Evolutionary conservation across 2,329 filamentous ascomycete species (phyloP).

Genomic region (Tolypocladium album): DNA sequence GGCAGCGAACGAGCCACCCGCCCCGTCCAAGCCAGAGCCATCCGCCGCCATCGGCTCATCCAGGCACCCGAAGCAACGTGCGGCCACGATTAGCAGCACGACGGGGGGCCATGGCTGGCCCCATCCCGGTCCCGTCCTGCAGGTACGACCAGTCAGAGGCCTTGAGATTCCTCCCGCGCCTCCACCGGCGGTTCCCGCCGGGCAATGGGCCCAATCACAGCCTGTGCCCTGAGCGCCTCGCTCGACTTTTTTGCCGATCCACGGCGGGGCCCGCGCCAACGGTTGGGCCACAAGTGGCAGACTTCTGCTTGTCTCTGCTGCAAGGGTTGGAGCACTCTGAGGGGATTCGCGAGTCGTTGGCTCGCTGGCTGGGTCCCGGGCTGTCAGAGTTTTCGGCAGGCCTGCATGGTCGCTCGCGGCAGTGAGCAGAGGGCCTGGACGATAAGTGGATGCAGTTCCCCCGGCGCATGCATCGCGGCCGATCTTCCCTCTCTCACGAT

Average conservation of each 20-base stretch:
- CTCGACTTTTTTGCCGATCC: background rate
- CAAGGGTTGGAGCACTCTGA: background rate
- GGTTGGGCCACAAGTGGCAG: background rate
- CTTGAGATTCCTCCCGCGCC: background rate
- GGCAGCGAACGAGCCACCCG: background rate
- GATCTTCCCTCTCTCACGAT: slow-evolving; percentile 4
- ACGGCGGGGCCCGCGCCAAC: background rate
- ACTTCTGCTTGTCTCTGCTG: background rate
- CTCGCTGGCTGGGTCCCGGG: background rate
- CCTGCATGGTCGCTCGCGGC: background rate
- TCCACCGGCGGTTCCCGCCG: slow-evolving; percentile 5
- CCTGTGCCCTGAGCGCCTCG: slow-evolving; percentile 4
- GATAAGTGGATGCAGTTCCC: background rate
- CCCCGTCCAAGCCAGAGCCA: background rate
- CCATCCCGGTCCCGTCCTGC: slow-evolving; percentile 2
- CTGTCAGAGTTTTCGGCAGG: background rate
- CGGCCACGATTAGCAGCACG: background rate
- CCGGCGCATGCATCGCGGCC: background rate
- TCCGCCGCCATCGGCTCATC: background rate
- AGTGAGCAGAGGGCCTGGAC: background rate
- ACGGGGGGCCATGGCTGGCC: background rate
- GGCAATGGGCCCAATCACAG: slow-evolving; percentile 9
- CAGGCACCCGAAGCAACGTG: background rate
- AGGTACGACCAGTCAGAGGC: slow-evolving; percentile 11
- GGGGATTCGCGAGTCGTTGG: background rate